Evolutionary conservation across 371 early-diverging fungal genomes (phyloP).

Genomic region (Mucor indicus): DNA sequence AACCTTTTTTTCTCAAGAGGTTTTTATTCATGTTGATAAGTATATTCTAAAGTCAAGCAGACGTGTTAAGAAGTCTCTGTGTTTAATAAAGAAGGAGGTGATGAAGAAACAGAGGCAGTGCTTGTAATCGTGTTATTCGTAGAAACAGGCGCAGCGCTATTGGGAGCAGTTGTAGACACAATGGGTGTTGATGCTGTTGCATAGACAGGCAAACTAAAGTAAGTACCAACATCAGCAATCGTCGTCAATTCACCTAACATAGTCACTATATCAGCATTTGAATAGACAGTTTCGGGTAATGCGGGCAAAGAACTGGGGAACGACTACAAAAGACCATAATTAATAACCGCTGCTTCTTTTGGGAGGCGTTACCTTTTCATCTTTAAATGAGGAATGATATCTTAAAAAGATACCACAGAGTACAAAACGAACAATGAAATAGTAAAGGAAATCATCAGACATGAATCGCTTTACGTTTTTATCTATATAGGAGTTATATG

Average conservation of each 20-base stretch:
- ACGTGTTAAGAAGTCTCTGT: no score
- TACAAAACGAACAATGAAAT: constrained; percentile 83
- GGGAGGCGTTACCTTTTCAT: constrained; percentile 53
- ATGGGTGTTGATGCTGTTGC: constrained; percentile 8
- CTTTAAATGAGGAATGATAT: constrained; percentile 57
- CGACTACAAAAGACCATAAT: constrained; percentile 4
- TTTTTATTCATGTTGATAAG: no score
- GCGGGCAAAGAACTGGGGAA: constrained; percentile 32
- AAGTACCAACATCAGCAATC: constrained; percentile 42
- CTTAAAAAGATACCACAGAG: constrained; percentile 69
- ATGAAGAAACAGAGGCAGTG: no score
- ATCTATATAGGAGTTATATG: constrained; percentile 32
- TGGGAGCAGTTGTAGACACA: neutral
- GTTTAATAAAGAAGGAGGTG: no score
- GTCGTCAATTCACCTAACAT: constrained; percentile 38
- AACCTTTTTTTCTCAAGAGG: no score
- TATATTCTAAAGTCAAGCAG: no score
- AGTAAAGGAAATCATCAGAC: constrained; percentile 86
- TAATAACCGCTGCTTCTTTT: neutral
- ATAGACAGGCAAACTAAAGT: constrained; percentile 40
- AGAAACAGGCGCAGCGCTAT: neutral
- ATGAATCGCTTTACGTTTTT: constrained; percentile 67
- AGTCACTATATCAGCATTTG: constrained; percentile 32
- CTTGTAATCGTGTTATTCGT: neutral
- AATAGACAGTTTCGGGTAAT: constrained; percentile 37